Base-by-base conservation (phyloP, 208 protist species). In the Leishmania tarentolae region DNA sequence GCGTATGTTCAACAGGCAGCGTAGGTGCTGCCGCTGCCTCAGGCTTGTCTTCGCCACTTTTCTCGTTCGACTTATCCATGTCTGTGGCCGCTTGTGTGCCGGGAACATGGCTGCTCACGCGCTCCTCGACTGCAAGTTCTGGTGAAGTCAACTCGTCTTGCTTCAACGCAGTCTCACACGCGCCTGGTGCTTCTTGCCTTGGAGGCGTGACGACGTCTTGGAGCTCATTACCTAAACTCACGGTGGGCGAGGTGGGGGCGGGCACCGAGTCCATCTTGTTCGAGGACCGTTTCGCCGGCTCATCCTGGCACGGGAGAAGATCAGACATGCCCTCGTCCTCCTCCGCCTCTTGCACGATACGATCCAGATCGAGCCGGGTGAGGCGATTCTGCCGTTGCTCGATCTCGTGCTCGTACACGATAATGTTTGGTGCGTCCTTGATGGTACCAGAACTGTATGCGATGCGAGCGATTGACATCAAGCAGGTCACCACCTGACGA, bases 401-500 rank as follows among this genome's bases (percentile, higher is more conserved):
- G 75, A 92, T 92, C 71, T 96, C 90, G 69, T 90, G 78, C 56
- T 96, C 91, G 74, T 86, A 89, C 78, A 93, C 73, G 72, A 94
- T 85, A 57, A 90, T 89, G 31, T 74, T 76, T 15, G 90, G 88
- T 0, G 90, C 87, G 0, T 83, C 31, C 28, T 80, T 79, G 70
- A 87, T 87, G 37, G 71, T 76, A 37, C 91, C 91, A 28, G 84
- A 56, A 37, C 70, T 79, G 81, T 93, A 93, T 0, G 90, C 93
- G 42, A 89, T 86, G n/a, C 88, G 86, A 1, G 93, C 89, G 63
- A 95, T 92, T 19, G 88, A 66, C 77, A 97, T 86, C 31, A 97
- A 79, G 78, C 90, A 97, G 24, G 93, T 97, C 37, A 97, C 87
- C 0, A 97, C 92, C 72, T 89, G 87, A 13, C 93, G 84, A 56